phyloP scores from a whole-genome alignment of 331 rosid species.

The Stylosanthes scabra region DNA sequence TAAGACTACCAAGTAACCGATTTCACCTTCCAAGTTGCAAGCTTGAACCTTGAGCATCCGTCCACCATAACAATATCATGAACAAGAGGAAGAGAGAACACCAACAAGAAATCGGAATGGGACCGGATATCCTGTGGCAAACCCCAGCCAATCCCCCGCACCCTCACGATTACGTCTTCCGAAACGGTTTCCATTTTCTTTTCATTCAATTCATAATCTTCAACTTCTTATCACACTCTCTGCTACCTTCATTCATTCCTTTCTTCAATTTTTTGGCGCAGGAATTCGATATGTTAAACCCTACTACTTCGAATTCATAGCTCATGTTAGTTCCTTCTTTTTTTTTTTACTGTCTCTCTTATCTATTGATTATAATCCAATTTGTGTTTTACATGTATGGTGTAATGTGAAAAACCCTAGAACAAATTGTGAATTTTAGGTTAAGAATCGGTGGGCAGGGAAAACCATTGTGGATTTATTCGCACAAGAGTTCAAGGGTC shows the following conservation, averaged over 20 bases:
- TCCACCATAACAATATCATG: background rate
- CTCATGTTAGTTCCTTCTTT: constrained; percentile 78
- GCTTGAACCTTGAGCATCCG: too few species aligned
- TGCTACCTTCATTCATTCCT: background rate
- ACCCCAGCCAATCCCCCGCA: constrained; percentile 85
- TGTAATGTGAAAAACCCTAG: constrained; percentile 39
- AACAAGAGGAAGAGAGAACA: constrained; percentile 60
- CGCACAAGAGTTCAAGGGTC: constrained; percentile 91
- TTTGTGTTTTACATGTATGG: background rate
- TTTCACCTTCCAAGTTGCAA: too few species aligned
- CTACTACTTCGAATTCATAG: constrained; percentile 93
- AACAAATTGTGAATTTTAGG: constrained; percentile 52
- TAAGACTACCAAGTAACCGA: too few species aligned
- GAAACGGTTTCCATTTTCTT: constrained; percentile 56
- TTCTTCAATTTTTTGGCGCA: constrained; percentile 38
- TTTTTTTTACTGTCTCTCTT: too few species aligned
- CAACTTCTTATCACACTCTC: background rate
- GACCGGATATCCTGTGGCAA: constrained; percentile 88
- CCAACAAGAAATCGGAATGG: background rate
- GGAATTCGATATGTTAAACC: constrained; percentile 87
- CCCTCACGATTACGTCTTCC: constrained; percentile 68
- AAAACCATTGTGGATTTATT: constrained; percentile 88
- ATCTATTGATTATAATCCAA: background rate
- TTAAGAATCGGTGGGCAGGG: constrained; percentile 93
- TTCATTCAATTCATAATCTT: background rate